These are phyloP conservation scores for Neocucurbitaria cava DNA, from an alignment of 2,329 filamentous ascomycete genomes.

Conservation along the genomic window DNA sequence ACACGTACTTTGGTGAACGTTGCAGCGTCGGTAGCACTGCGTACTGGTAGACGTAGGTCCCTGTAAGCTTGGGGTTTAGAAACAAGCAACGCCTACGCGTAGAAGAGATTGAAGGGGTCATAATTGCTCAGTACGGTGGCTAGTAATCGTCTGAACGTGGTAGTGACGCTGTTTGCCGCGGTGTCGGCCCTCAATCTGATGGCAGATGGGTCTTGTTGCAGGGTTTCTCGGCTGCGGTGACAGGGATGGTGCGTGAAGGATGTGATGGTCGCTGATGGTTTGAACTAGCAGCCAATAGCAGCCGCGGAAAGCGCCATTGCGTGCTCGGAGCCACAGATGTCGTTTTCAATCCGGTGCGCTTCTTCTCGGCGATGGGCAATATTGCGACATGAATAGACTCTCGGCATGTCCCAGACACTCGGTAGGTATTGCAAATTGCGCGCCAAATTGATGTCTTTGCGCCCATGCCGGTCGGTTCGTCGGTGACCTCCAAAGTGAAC, in stretches of 20 bases:
- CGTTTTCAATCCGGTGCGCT: slow-evolving; percentile 26
- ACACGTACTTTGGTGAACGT: slow-evolving; percentile 6
- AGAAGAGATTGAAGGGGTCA: slow-evolving; percentile 31
- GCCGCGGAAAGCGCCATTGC: slow-evolving; percentile 31
- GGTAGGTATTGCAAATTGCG: neutral
- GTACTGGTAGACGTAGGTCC: neutral
- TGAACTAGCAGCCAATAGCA: slow-evolving; percentile 29
- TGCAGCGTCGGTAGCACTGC: slow-evolving; percentile 4
- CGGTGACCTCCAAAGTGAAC: neutral
- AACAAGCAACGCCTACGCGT: slow-evolving; percentile 8
- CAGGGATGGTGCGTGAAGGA: slow-evolving; percentile 34
- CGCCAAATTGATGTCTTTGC: neutral
- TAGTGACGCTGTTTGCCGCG: slow-evolving; percentile 21
- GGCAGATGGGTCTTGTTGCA: slow-evolving; percentile 24
- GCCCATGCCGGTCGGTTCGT: neutral
- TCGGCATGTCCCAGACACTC: neutral
- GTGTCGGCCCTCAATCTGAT: slow-evolving; percentile 17
- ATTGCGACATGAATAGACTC: neutral
- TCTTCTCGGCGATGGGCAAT: neutral
- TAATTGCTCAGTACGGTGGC: slow-evolving; percentile 26
- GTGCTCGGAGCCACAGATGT: slow-evolving; percentile 44
- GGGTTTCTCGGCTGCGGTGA: slow-evolving; percentile 31
- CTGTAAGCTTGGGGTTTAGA: neutral
- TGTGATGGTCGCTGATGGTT: slow-evolving; percentile 24
- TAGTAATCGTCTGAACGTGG: slow-evolving; percentile 4